Evolutionary conservation across 1,139 yeast species (phyloP), one percentile per base, ranked within the genome.

Genomic region (Wickerhamomyces sp.): DNA sequence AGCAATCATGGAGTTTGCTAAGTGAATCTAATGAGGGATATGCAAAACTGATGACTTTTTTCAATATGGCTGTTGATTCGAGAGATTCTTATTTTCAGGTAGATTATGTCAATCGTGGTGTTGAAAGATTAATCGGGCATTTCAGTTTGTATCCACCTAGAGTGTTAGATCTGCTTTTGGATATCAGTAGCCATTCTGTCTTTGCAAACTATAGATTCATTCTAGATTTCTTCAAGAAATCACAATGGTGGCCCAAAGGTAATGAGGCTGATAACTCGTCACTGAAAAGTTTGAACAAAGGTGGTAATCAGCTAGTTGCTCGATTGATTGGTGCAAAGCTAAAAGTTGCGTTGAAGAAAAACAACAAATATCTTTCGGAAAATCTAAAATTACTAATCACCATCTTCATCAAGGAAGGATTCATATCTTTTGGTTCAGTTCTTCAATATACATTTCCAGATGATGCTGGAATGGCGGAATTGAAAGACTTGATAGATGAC

Each of bases 21-120:
- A 78, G 81, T 45, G 97, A 91, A 63, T 86, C 86, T 54, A 68
- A 81, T 14, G 93, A 84, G 60, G 99, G 98, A 1, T 93, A 79
- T 64, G 66, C 95, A 14, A 82, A 83, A 56, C 67, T 87, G 35
- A 65, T 82, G 0, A 74, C 74, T 8, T 80, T 82, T 47, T 52
- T 86, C n/a, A 64, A 66, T 47, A 53, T 65, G 2, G 72, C 80
- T 3, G 67, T 78, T 40, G 62, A 62, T 34, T 67, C 71, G 29
- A 65, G 67, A 2, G 73, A 75, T 45, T 67, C 76, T 9, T 56
- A 60, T 8, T 67, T 61, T 37, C 75, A 76, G 51, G 67, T 81
- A 1, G 67, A 69, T 1, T 71, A 69, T 45, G 73, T 79, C n/a
- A 60, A 75, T n/a, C 65, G 73, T 18, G 70, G 76, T 6, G 70